Evolutionary conservation across 176 grass and related monocot species (phyloP).

Genomic region (Rhynchospora tenuis): DNA sequence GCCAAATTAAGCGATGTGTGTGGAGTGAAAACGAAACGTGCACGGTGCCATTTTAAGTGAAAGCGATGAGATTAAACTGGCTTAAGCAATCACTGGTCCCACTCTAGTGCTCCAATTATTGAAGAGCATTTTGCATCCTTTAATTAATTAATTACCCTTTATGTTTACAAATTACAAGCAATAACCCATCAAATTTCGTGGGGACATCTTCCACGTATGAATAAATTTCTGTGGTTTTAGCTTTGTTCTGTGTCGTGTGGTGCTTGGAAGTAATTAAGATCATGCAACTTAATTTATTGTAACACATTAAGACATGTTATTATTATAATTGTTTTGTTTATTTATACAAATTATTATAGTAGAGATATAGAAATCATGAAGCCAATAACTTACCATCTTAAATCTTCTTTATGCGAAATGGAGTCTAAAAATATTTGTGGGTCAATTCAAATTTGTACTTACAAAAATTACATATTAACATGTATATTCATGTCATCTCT

Average conservation of each 20-base stretch:
- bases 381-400: too few species aligned
- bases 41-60: slow-evolving; percentile 5
- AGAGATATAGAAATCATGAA: too few species aligned
- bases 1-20: neutral
- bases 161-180: slow-evolving; percentile 14
- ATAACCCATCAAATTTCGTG: slow-evolving; percentile 10
- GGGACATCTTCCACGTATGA: neutral
- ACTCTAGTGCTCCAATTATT: slow-evolving; percentile 20
- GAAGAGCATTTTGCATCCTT: neutral
- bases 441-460: too few species aligned
- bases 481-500: too few species aligned
- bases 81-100: slow-evolving; percentile 12
- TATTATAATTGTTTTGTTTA: too few species aligned
- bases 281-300: too few species aligned
- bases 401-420: too few species aligned
- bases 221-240: neutral
- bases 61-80: slow-evolving; percentile 16
- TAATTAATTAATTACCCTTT: neutral
- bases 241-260: neutral
- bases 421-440: too few species aligned
- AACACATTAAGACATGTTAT: too few species aligned
- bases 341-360: too few species aligned
- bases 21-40: neutral
- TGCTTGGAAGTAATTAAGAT: neutral
- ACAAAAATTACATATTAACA: too few species aligned